phyloP scores from a whole-genome alignment of 2,329 filamentous ascomycete genomes.

The Hirsutella minnesotensis region DNA sequence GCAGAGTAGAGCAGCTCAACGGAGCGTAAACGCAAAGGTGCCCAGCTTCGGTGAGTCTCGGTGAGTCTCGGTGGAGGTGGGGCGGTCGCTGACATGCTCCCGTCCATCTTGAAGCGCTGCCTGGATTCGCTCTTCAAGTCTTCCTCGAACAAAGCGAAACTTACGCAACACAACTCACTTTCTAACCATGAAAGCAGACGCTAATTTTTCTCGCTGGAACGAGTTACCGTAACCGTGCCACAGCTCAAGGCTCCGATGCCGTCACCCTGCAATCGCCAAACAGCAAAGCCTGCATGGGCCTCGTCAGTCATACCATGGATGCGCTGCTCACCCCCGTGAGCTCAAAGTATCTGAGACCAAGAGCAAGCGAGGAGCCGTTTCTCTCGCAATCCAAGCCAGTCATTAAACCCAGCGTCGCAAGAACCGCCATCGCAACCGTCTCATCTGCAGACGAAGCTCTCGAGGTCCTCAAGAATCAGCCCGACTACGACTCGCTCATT shows the following conservation, averaged over 20 bases:
- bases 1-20: neutral
- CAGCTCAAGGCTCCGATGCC: neutral
- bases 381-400: conserved; percentile 22
- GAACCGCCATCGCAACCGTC: conserved; percentile 5
- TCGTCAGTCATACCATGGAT: conserved; percentile 31
- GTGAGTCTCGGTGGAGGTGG: conserved; percentile 22
- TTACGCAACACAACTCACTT: too few species aligned
- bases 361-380: conserved; percentile 21
- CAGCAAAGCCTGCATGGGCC: neutral
- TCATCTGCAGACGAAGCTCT: conserved; percentile 38
- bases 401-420: conserved; percentile 2
- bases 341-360: conserved; percentile 33
- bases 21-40: neutral
- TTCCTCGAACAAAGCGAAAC: too few species aligned
- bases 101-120: too few species aligned
- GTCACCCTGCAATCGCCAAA: neutral
- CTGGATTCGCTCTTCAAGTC: too few species aligned
- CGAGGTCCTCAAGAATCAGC: conserved; percentile 49
- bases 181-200: too few species aligned
- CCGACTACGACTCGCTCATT: conserved; percentile 45
- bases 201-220: too few species aligned
- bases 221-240: too few species aligned
- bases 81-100: conserved; percentile 7
- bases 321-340: conserved; percentile 42
- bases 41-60: conserved; percentile 8